phyloP scores from a whole-genome alignment of 176 grass and related monocot genomes.

The Dactylis glomerata region DNA sequence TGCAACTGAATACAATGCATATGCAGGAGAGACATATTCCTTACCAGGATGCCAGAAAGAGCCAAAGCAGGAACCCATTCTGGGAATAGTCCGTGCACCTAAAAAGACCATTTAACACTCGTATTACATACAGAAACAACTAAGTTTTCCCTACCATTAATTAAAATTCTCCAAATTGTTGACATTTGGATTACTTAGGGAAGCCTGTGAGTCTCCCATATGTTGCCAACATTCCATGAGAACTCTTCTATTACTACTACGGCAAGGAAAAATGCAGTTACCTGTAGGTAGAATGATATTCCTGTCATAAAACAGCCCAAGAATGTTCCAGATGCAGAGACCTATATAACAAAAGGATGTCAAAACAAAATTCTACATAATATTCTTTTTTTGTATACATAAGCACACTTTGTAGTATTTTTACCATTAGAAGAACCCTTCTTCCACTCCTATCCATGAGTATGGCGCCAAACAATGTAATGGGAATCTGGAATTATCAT shows the following conservation, averaged over 20 bases:
- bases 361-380: conserved; percentile 27
- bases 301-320: conserved; percentile 62
- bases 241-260: background rate
- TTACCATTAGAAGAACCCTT: conserved; percentile 75
- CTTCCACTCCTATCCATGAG: conserved; percentile 83
- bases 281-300: conserved; percentile 76
- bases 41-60: conserved; percentile 72
- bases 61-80: conserved; percentile 59
- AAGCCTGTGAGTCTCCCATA: background rate
- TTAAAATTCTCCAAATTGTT: background rate
- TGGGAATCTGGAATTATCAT: conserved; percentile 63
- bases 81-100: conserved; percentile 48
- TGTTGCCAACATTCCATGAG: background rate
- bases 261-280: conserved; percentile 19
- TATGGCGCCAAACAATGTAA: conserved; percentile 65
- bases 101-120: conserved; percentile 17
- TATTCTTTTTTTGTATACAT: conserved; percentile 25
- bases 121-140: conserved; percentile 20
- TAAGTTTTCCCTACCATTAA: background rate
- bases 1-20: background rate
- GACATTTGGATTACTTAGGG: background rate
- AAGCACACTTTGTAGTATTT: conserved; percentile 28
- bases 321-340: conserved; percentile 72
- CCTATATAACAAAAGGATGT: conserved; percentile 45
- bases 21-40: background rate